Evolutionary conservation across 345 rosid species (phyloP).

Genomic region (Rhodomyrtus tomentosa): DNA sequence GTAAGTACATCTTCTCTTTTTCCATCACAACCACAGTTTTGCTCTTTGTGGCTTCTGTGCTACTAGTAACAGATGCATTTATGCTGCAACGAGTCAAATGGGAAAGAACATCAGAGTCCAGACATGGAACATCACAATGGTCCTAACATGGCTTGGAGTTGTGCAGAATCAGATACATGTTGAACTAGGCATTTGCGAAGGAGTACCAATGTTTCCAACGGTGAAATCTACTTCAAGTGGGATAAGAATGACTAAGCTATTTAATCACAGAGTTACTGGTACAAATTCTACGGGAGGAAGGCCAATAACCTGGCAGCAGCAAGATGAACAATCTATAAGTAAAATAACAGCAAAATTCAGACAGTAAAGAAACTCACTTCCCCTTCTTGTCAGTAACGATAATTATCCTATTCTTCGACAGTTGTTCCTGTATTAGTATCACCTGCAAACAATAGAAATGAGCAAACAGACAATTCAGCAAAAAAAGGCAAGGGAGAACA

Average conservation of each 20-base stretch:
- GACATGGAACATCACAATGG: background rate
- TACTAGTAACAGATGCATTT: slow-evolving; percentile 92
- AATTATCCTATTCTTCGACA: slow-evolving; percentile 89
- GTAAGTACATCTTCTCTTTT: slow-evolving; percentile 75
- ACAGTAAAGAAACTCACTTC: slow-evolving; percentile 47
- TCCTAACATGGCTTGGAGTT: background rate
- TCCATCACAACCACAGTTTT: slow-evolving; percentile 88
- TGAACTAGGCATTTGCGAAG: background rate
- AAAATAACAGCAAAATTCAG: background rate
- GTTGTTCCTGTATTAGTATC: slow-evolving; percentile 86
- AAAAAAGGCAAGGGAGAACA: background rate
- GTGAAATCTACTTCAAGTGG: background rate
- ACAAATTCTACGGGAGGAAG: background rate
- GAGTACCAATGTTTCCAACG: background rate
- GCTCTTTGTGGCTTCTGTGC: slow-evolving; percentile 76
- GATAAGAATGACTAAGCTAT: background rate
- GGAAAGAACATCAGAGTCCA: background rate
- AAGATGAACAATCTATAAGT: background rate
- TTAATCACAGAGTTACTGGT: background rate
- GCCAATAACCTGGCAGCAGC: background rate
- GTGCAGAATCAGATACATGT: background rate
- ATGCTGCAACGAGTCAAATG: slow-evolving; percentile 22
- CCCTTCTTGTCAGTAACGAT: slow-evolving; percentile 88
- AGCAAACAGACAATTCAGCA: background rate
- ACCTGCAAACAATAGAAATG: slow-evolving; percentile 31